A percentile compares a stretch with the other conserved stretches of the same genome.
These are phyloP conservation scores for Cryptococcus deneoformans DNA, from an alignment of 1,284 basidiomycete genomes.

Conservation along the genomic window DNA sequence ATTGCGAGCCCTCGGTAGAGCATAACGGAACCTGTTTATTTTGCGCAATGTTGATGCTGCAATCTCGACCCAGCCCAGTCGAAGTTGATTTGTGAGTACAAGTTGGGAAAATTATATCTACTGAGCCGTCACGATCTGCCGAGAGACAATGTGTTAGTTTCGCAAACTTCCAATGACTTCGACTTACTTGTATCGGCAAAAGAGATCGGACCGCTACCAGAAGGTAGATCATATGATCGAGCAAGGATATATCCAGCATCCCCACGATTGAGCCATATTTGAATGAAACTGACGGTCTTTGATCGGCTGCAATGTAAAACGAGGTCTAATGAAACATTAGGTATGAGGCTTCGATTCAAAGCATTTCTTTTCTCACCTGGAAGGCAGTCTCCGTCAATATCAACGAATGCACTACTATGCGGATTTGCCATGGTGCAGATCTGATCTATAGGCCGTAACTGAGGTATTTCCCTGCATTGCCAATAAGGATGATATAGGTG, in stretches of 20 bases:
- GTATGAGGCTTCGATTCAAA: neutral
- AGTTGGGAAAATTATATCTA: constrained; percentile 89
- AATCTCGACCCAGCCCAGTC: constrained; percentile 68
- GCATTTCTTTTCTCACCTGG: constrained; percentile 59
- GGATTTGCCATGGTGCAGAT: constrained; percentile 74
- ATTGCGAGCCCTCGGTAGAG: constrained; percentile 28
- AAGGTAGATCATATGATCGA: constrained; percentile 67
- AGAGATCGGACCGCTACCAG: constrained; percentile 71
- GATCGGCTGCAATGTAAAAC: constrained; percentile 76
- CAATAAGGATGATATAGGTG: neutral
- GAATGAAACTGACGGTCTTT: constrained; percentile 61
- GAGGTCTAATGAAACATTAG: constrained; percentile 58
- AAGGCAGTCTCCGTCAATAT: constrained; percentile 93
- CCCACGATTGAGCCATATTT: constrained; percentile 90
- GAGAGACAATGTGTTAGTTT: neutral
- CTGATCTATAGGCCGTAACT: constrained; percentile 22
- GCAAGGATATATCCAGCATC: constrained; percentile 68
- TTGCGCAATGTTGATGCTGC: constrained; percentile 87
- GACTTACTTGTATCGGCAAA: constrained; percentile 87
- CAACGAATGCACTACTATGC: constrained; percentile 93
- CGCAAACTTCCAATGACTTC: neutral
- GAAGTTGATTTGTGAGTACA: constrained; percentile 68
- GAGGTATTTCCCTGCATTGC: constrained; percentile 32
- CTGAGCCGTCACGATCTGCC: constrained; percentile 88
- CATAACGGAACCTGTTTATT: constrained; percentile 90